Evolutionary conservation across 306 rosid species (phyloP), one percentile per base, ranked within the genome.

Genomic region (Myrica gale): DNA sequence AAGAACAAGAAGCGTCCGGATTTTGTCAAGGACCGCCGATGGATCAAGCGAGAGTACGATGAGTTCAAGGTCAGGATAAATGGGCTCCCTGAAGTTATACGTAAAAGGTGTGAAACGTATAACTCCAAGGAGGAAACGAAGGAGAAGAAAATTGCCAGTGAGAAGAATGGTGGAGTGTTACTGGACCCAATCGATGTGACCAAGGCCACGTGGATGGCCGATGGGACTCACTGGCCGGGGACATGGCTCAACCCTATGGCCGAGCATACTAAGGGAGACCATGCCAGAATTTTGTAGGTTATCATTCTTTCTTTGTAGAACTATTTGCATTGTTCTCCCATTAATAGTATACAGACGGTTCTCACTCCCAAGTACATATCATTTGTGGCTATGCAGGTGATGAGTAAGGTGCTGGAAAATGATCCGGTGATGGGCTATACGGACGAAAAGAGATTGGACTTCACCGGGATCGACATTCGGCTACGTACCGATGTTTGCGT

Each of bases 41-140:
- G 96, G 97, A 89, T 92, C 71, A 92, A 92, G 84, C 89, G 97
- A 78, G 97, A 92, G 74, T 92, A 92, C 68, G 97, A 92, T 74
- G 97, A 92, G 79, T 92, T 92, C 58, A 92, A 92, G 83, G 97
- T 92, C 1, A 89, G 96, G 83, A 87, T 92, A 87, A 92, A 92
- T 58, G 94, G 91, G 21, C 90, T 92, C 5, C 90, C 94, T 15
- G 96, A 89, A 1, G 86, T 79, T 46, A 87, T 92, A 16, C 72
- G 66, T 0, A 83, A 83, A 61, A 65, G 97, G 62, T 67, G 90
- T 15, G 91, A 89, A 52, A 53, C 51, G 74, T 45, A 90, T 71
- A 89, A 92, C 79, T 47, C 74, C 0, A 88, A 56, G 70, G 97
- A 92, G 81, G 91, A 83, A 71, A 78, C 20, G 67, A 91, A 88